Base-by-base conservation (phyloP, 2,329 filamentous ascomycete species). In the Helminthosporium solani region DNA sequence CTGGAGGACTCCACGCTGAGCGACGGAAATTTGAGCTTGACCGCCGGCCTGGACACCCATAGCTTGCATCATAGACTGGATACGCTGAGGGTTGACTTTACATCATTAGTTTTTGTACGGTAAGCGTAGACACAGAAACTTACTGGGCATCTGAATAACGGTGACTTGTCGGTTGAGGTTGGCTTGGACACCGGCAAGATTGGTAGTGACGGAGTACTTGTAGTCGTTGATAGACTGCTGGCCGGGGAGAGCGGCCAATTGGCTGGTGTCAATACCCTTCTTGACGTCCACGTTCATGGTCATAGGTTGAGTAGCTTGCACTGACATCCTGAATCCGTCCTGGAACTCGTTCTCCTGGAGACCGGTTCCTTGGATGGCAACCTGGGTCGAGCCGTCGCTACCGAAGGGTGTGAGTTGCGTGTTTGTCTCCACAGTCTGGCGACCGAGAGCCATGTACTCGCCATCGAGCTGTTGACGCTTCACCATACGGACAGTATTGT, bases 291-390 rank as follows among this genome's bases (percentile, higher is more conserved):
- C 64, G 31, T 63, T 70, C 60, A 70, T 66, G 11, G 55, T 55
- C 59, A 68, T 63, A 7, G 67, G 67, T 42, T 69, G 66, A 15
- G 66, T 62, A 20, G 66, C 64, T 21, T 61, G 58, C 19, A 64
- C 58, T 3, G 66, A 64, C 62, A 67, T 68, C 28, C 67, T 59
- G 60, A 70, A 70, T 33, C 67, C 67, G 45, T 70, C 67, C 41
- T 61, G 57, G 47, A 68, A 70, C 51, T 70, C 67, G 43, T 66
- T 66, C 57, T 70, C 67, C 48, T 70, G 67, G 11, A 70, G 62
- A 40, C 67, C 67, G 6, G 63, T 65, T 7, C 66, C 66, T 14
- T 60, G 55, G 15, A 70, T 64, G 27, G 57, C 60, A 20, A 70
- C 62, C 16, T 56, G 54, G 7, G 56, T 58, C 2, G 53, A 48